Percentiles rank a stretch among this genome's conserved stretches.
Evolutionary conservation across 2,329 filamentous ascomycete genomes (phyloP).

Genomic region (Alternaria sp.): DNA sequence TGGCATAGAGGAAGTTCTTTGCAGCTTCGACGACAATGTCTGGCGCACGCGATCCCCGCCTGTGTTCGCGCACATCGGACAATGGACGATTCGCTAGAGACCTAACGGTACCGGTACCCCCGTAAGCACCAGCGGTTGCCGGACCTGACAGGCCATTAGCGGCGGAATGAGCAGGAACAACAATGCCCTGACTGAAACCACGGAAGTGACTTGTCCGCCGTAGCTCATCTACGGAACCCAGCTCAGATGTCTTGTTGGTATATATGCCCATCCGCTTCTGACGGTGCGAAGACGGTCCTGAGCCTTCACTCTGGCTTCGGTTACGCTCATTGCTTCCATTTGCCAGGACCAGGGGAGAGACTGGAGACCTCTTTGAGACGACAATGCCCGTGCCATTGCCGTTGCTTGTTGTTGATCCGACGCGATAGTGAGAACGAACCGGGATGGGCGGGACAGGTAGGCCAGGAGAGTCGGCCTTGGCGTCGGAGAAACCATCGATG

Average conservation of each 20-base stretch:
- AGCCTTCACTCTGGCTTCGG: constrained; percentile 69
- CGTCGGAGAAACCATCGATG: constrained; percentile 65
- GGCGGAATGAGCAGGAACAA: constrained; percentile 42
- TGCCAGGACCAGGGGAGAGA: constrained; percentile 74
- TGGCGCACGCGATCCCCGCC: constrained; percentile 56
- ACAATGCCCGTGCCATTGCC: constrained; percentile 31
- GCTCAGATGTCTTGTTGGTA: constrained; percentile 63
- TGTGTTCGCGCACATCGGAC: constrained; percentile 66
- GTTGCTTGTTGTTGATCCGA: constrained; percentile 71
- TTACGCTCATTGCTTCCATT: constrained; percentile 71
- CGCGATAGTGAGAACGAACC: constrained; percentile 80
- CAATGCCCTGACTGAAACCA: constrained; percentile 66
- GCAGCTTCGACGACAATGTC: constrained; percentile 64
- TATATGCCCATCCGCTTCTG: constrained; percentile 69
- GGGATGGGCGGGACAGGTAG: constrained; percentile 75
- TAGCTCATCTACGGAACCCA: constrained; percentile 63
- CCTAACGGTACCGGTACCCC: constrained; percentile 46
- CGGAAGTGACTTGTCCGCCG: constrained; percentile 63
- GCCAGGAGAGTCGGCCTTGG: constrained; percentile 44
- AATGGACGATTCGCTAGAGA: constrained; percentile 58
- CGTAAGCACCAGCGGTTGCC: constrained; percentile 46
- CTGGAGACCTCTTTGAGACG: constrained; percentile 72
- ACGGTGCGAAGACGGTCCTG: constrained; percentile 60
- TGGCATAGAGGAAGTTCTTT: constrained; percentile 63
- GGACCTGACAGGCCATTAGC: constrained; percentile 45